Evolutionary conservation across 352 stramenopile genomes (phyloP).

Genomic region (Pythium brassicae): DNA sequence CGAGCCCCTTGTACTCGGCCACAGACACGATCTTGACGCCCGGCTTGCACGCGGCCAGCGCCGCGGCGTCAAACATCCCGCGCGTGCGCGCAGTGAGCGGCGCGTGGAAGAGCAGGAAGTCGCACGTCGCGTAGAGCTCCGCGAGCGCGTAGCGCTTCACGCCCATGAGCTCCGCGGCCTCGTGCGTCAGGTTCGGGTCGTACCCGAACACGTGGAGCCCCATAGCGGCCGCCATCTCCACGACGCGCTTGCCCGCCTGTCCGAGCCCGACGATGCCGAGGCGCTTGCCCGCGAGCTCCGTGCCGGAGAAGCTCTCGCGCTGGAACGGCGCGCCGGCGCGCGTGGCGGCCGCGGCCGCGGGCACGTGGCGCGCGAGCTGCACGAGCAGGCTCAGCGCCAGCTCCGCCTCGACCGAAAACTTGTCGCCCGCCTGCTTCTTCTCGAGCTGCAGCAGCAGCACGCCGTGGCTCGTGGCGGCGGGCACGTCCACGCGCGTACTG

Average conservation of each 20-base stretch:
- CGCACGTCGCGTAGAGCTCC: conserved; percentile 64
- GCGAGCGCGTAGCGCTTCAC: conserved; percentile 58
- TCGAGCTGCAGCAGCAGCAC: conserved; percentile 77
- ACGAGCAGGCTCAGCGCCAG: conserved; percentile 60
- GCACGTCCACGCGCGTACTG: conserved; percentile 59
- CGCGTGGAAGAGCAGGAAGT: conserved; percentile 95
- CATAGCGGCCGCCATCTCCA: conserved; percentile 71
- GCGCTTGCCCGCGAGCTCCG: conserved; percentile 54
- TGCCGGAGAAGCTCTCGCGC: conserved; percentile 52
- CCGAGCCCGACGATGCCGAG: conserved; percentile 73
- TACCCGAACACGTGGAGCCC: conserved; percentile 65
- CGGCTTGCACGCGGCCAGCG: conserved; percentile 85
- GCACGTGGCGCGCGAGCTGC: conserved; percentile 58
- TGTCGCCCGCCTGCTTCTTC: conserved; percentile 64
- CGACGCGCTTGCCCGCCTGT: conserved; percentile 63
- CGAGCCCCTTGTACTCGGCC: conserved; percentile 58
- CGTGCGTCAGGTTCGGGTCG: conserved; percentile 72
- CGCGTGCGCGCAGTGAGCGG: conserved; percentile 91
- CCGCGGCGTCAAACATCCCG: conserved; percentile 82
- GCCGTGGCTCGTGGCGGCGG: conserved; percentile 71
- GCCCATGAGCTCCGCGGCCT: conserved; percentile 52
- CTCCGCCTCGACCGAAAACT: conserved; percentile 74
- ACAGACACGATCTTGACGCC: conserved; percentile 89
- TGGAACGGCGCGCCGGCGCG: conserved; percentile 15
- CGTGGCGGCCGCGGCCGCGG: conserved; percentile 37